phyloP scores from a whole-genome alignment of 805 yeast species.

The Schwanniomyces yamadae region DNA sequence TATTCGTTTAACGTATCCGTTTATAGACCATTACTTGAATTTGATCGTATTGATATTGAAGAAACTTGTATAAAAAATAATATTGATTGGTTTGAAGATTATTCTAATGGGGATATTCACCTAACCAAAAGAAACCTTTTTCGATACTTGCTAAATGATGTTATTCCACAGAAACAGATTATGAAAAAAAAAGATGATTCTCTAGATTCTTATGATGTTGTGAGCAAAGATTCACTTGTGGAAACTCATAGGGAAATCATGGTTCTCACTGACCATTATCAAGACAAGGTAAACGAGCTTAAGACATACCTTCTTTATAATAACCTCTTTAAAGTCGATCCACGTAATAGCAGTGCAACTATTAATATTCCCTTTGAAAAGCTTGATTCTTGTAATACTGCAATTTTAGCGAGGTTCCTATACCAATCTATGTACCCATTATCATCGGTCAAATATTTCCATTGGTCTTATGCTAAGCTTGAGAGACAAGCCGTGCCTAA shows the following conservation, averaged over 20 bases:
- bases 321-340: background rate
- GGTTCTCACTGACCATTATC: slow-evolving; percentile 2
- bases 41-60: slow-evolving; percentile 44
- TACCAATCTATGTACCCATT: slow-evolving; percentile 24
- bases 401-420: slow-evolving; percentile 29
- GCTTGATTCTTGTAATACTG: background rate
- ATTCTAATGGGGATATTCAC: slow-evolving; percentile 53
- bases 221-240: slow-evolving; percentile 3
- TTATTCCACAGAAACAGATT: slow-evolving; percentile 20
- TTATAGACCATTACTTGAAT: slow-evolving; percentile 53
- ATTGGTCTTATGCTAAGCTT: slow-evolving; percentile 41
- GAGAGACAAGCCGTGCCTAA: slow-evolving; percentile 31
- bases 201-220: background rate
- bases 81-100: slow-evolving; percentile 69
- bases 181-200: too few species aligned
- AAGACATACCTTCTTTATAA: background rate
- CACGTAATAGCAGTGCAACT: slow-evolving; percentile 3
- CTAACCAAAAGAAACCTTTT: slow-evolving; percentile 60
- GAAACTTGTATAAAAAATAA: slow-evolving; percentile 41
- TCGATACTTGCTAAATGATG: slow-evolving; percentile 32
- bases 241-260: slow-evolving; percentile 4
- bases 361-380: slow-evolving; percentile 2
- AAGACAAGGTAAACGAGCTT: slow-evolving; percentile 5
- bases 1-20: slow-evolving; percentile 18
- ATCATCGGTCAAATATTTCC: slow-evolving; percentile 34